Evolutionary conservation across 345 rosid genomes (phyloP).

Genomic region (Populus davidiana): DNA sequence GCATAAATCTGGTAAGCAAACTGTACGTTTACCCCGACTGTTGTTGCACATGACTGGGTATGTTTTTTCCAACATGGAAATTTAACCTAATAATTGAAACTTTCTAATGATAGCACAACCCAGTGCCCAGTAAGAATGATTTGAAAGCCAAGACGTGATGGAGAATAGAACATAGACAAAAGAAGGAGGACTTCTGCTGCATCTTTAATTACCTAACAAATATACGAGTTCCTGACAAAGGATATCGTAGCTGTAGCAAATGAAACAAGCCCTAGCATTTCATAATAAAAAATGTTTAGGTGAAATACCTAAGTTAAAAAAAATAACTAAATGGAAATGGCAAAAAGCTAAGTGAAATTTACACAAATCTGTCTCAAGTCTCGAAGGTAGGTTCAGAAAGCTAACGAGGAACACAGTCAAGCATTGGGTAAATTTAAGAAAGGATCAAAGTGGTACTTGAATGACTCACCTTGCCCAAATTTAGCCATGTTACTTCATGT

Average conservation of each 20-base stretch:
- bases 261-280: neutral
- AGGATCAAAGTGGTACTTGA: neutral
- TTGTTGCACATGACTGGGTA: neutral
- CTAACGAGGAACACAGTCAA: neutral
- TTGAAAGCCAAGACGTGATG: neutral
- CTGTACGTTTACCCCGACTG: neutral
- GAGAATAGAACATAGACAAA: neutral
- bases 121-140: neutral
- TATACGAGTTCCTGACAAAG: neutral
- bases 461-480: conserved; percentile 43
- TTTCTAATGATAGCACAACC: neutral
- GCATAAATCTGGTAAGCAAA: neutral
- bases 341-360: too few species aligned
- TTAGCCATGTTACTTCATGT: conserved; percentile 12
- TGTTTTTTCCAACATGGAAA: neutral
- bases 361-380: neutral
- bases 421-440: conserved; percentile 6
- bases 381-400: neutral
- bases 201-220: neutral
- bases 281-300: neutral
- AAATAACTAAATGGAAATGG: too few species aligned
- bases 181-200: neutral
- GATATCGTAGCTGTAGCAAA: neutral
- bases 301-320: neutral
- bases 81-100: neutral